Evolutionary conservation across 2,329 filamentous ascomycete genomes (phyloP), one percentile per base, ranked within the genome.

Genomic region (Lecanicillium sp.): DNA sequence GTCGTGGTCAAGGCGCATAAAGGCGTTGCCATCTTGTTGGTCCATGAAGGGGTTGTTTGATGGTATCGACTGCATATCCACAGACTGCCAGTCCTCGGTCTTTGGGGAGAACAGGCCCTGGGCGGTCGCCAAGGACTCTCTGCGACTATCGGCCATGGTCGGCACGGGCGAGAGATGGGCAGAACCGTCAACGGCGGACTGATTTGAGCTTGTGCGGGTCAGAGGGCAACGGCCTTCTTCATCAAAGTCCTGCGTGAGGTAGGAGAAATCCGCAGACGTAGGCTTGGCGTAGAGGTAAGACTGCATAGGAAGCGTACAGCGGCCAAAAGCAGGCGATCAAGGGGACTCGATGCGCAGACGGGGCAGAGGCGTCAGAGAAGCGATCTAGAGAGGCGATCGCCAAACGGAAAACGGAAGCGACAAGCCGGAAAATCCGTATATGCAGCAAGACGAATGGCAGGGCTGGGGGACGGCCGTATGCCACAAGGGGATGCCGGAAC

Each of bases 21-120:
- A 89, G 36, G 77, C 77, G 63, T 79, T 79, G 64, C 70, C 77
- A 64, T 64, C 71, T 53, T 65, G 66, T 31, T 66, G 64, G 46
- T 74, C 72, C 52, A 76, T 58, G 62, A 79, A 81, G 28, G 77
- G 73, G 61, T 79, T 79, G 60, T 76, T 79, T 41, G 77, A 79
- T 12, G 72, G 70, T 40, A 77, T 62, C 13, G 74, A 74, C 57
- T 79, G 76, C 75, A 81, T 78, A 45, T 81, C 77, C 43, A 79
- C 71, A 13, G 74, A 71, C 44, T 75, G 72, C 77, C 77, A 81
- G 48, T 78, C 59, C 50, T 81, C 77, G 9, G 71, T 68, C 62
- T 81, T 81, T 48, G 77, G 77, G 15, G 77, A 81, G 65, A 81
- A 80, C 47, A 81, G 64, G 42, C 74, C 61, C 31, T 52, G 49